phyloP scores from a whole-genome alignment of 2,329 filamentous ascomycete species.

The Dothideomycetes sp. region DNA sequence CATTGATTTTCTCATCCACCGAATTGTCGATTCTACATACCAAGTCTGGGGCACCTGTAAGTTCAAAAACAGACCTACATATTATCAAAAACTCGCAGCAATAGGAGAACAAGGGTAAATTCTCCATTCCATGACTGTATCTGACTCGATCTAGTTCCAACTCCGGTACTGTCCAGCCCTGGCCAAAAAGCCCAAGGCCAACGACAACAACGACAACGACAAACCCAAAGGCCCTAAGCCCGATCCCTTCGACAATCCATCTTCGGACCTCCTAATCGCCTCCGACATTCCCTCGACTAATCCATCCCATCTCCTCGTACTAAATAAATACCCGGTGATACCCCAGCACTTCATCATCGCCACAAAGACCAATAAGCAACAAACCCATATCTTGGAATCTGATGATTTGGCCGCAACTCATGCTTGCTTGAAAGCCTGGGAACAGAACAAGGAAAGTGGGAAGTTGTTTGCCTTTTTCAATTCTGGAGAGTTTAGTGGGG shows the following conservation, averaged over 20 bases:
- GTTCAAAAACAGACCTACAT: too few relatives aligned
- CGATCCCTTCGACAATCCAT: slow-evolving; percentile 58
- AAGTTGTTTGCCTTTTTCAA: slow-evolving; percentile 60
- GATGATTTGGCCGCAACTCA: slow-evolving; percentile 54
- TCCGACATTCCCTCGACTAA: slow-evolving; percentile 32
- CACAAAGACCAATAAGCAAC: slow-evolving; percentile 54
- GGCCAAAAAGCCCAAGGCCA: slow-evolving; percentile 50
- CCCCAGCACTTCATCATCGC: slow-evolving; percentile 63
- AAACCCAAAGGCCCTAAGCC: slow-evolving; percentile 31
- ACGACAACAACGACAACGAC: slow-evolving; percentile 29
- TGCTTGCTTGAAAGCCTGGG: slow-evolving; percentile 52
- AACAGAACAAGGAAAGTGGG: slow-evolving; percentile 18
- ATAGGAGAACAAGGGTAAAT: too few relatives aligned
- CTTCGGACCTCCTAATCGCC: slow-evolving; percentile 45
- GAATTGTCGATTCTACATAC: slow-evolving; percentile 28
- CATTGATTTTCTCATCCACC: slow-evolving; percentile 32
- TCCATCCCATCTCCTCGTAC: slow-evolving; percentile 52
- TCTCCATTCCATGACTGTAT: too few relatives aligned
- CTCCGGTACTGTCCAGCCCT: slow-evolving; percentile 61
- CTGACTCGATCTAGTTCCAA: slow-evolving; percentile 63
- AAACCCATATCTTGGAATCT: slow-evolving; percentile 53
- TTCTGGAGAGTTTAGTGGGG: slow-evolving; percentile 57
- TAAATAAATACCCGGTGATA: slow-evolving; percentile 69
- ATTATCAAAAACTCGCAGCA: too few relatives aligned
- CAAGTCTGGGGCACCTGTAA: slow-evolving; percentile 7